These are phyloP conservation scores for Gentiana straminea DNA, from an alignment of 257 asterid species.

Conservation along the genomic window DNA sequence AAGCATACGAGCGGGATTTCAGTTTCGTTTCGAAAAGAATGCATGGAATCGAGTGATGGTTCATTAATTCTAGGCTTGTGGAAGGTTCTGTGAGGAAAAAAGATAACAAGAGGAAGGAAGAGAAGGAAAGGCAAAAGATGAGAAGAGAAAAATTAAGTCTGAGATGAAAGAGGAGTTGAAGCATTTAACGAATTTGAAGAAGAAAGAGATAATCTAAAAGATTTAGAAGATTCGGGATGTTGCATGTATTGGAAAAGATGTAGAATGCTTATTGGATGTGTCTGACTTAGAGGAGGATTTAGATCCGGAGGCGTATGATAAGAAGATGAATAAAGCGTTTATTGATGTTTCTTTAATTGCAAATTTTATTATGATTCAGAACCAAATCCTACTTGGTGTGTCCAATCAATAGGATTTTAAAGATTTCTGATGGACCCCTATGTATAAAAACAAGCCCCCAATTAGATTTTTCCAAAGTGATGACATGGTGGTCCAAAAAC, in stretches of 20 bases:
- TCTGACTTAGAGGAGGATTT: conserved; percentile 75
- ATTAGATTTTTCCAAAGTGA: too few species aligned
- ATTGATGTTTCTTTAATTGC: conserved; percentile 15
- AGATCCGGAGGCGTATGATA: conserved; percentile 63
- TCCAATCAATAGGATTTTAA: too few species aligned
- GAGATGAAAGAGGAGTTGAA: conserved; percentile 74
- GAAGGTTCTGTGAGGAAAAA: conserved; percentile 89
- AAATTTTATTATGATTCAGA: too few species aligned
- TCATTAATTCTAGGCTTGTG: conserved; percentile 50
- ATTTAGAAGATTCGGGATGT: conserved; percentile 63
- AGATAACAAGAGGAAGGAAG: conserved; percentile 49
- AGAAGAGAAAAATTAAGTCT: conserved; percentile 53
- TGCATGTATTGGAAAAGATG: conserved; percentile 56
- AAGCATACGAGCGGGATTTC: conserved; percentile 54
- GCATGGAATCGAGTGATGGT: conserved; percentile 71
- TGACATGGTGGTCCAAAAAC: too few species aligned
- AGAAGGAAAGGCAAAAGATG: conserved; percentile 85
- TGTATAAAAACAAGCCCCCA: too few species aligned
- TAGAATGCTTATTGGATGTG: conserved; percentile 29
- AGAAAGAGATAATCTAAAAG: conserved; percentile 71
- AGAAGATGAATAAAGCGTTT: conserved; percentile 61
- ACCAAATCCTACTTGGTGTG: too few species aligned
- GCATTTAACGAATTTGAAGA: conserved; percentile 75
- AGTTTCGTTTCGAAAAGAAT: conserved; percentile 76
- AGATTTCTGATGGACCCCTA: too few species aligned